Evolutionary conservation across 202 grass and related monocot genomes (phyloP).

Genomic region (Digitaria exilis): DNA sequence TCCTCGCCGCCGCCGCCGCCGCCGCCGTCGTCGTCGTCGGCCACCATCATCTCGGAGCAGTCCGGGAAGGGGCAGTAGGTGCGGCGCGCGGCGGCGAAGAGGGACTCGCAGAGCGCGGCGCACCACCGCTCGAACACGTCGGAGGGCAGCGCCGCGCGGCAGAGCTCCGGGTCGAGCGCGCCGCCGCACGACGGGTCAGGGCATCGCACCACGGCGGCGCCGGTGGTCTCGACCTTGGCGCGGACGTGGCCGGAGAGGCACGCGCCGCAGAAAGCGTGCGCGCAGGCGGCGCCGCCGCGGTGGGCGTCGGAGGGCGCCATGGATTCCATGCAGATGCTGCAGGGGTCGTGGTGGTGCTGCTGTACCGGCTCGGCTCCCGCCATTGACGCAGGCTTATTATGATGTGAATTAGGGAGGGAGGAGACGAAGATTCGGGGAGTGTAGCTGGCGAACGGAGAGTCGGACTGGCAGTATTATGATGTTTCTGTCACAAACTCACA

Average conservation of each 20-base stretch:
- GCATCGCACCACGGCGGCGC: slow-evolving; percentile 43
- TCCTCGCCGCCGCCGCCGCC: too few species aligned
- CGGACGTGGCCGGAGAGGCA: slow-evolving; percentile 59
- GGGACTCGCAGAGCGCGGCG: slow-evolving; percentile 42
- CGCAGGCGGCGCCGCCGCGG: slow-evolving; percentile 40
- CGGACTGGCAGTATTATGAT: too few species aligned
- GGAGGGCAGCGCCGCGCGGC: slow-evolving; percentile 31
- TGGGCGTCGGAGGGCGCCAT: slow-evolving; percentile 1
- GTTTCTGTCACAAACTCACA: too few species aligned
- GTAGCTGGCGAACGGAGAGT: too few species aligned
- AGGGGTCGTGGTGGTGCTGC: slow-evolving; percentile 9
- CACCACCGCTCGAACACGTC: slow-evolving; percentile 58
- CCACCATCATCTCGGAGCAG: too few species aligned
- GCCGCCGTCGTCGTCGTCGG: too few species aligned
- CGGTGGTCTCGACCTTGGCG: slow-evolving; percentile 43
- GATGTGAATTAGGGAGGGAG: not conserved
- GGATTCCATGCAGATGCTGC: slow-evolving; percentile 79
- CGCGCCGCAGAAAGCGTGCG: slow-evolving; percentile 58
- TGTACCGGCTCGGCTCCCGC: not conserved
- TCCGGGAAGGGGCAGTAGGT: slow-evolving; percentile 62
- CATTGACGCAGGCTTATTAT: not conserved
- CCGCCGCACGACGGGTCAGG: slow-evolving; percentile 47
- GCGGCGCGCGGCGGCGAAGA: slow-evolving; percentile 31
- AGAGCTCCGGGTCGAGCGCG: slow-evolving; percentile 51
- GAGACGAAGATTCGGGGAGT: too few species aligned